Base-by-base conservation (phyloP, 1,284 basidiomycete species). In the Boletellus dicymbophilus region DNA sequence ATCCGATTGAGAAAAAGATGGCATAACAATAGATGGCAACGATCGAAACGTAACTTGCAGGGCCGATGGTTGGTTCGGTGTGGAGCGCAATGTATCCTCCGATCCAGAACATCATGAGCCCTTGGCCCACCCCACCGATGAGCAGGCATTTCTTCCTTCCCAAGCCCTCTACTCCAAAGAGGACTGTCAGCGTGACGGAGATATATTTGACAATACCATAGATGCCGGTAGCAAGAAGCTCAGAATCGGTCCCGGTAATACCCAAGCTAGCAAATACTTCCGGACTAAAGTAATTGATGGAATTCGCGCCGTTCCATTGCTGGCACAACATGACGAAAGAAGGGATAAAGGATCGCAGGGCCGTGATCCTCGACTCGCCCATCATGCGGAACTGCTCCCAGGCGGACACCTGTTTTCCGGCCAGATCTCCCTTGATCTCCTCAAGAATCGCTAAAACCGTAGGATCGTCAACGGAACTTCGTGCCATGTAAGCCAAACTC, bases 281-380 rank as follows among this genome's bases (percentile, higher is more conserved):
- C 0, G 77, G 76, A 52, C 72, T 75, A 49, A 73, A 78, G 65
- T 85, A 85, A 53, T 80, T 79, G 66, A 84, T 79, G 0, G 78
- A 74, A 58, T 84, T 84, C 39, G 81, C 81, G 9, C 83, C 83
- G 1, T 75, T 78, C 73, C 78, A 82, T 63, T 82, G 80, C 64
- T 83, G 81, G 55, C 75, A 75, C 52, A 78, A 73, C 72, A 81
- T 81, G 52, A 81, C 71, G 34, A 81, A 59, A 0, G 75, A 72
- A 13, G 81, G 79, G 36, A 82, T 78, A 49, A 78, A 71, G 48
- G 77, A 78, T 48, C 78, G 71, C 31, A 79, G 59, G 47, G 68
- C 74, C 52, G 70, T 78, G 41, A 56, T 56, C 40, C 62, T 71
- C 41, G 71, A 77, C 48, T 74, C 77, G 44, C 68, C 71, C 76